Evolutionary conservation across 1,284 basidiomycete genomes (phyloP), one percentile per base, ranked within the genome.

Genomic region (Phaffia rhodozyma): DNA sequence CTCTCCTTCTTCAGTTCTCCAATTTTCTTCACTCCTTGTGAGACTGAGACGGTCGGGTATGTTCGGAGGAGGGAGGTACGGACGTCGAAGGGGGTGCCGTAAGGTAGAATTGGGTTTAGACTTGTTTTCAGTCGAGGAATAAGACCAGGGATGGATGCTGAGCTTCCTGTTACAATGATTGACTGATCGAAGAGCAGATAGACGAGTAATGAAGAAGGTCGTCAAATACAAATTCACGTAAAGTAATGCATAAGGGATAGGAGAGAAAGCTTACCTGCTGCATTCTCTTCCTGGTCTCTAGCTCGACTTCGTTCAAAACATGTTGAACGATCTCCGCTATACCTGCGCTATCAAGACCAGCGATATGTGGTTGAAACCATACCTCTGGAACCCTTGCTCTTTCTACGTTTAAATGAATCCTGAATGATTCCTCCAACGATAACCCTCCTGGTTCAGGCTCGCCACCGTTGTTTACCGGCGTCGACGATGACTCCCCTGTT

Each of bases 281-380:
- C 63, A 92, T 78, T 48, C 82, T 75, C 18, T 75, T 75, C 68
- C 86, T 84, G 56, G 90, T 85, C 2, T 78, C 75, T 49, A 84
- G 81, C 3, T 82, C 77, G 75, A 94, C 96, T 13, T 86, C 81
- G n/a, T 84, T 83, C 57, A 99, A 79, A 47, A 97, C 82, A 74
- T 85, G 89, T 69, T 90, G 88, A 27, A 92, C 78, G 1, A 97
- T 84, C 75, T 99, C 96, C 18, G 86, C 89, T 3, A 99, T 74
- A 0, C 96, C 96, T 0, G 96, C 94, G 25, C 87, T 90, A 74
- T 98, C 96, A 27, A 97, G 81, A 0, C 96, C 96, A 2, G 92
- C 93, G 82, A 97, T 92, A 18, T 80, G 79, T 0, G 96, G 94
- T 62, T 91, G 86, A 79, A 94, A 97, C 79, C 88, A 91, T 0